These are phyloP conservation scores for Yamadazyma laniorum DNA, from an alignment of 805 yeast species.

Conservation along the genomic window DNA sequence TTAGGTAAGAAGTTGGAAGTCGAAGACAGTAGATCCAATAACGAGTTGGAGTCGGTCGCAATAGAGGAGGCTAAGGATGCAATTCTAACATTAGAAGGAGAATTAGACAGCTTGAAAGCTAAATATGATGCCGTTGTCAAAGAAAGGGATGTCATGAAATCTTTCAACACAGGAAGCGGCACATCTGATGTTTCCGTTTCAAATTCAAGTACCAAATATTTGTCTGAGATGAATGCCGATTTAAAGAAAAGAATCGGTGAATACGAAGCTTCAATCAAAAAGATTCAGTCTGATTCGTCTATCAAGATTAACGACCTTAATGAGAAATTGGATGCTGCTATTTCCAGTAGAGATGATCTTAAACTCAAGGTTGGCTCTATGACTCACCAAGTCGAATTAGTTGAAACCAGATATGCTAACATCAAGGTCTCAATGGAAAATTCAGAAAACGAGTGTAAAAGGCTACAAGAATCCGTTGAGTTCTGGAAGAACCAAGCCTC, in stretches of 20 bases:
- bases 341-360: slow-evolving; percentile 49
- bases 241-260: slow-evolving; percentile 34
- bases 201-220: slow-evolving; percentile 20
- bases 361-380: slow-evolving; percentile 14
- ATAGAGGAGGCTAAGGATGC: slow-evolving; percentile 68
- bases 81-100: slow-evolving; percentile 58
- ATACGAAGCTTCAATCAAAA: slow-evolving; percentile 34
- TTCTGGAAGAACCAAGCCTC: slow-evolving; percentile 44
- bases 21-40: slow-evolving; percentile 48
- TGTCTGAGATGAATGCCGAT: slow-evolving; percentile 27
- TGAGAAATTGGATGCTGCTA: slow-evolving; percentile 49
- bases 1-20: slow-evolving; percentile 70
- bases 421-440: slow-evolving; percentile 35
- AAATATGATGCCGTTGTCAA: slow-evolving; percentile 54
- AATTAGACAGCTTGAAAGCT: slow-evolving; percentile 49
- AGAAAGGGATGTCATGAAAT: slow-evolving; percentile 69
- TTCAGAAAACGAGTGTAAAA: slow-evolving; percentile 26
- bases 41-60: slow-evolving; percentile 45
- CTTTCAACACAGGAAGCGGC: slow-evolving; percentile 9
- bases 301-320: slow-evolving; percentile 49
- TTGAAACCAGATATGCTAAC: slow-evolving; percentile 46
- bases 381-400: slow-evolving; percentile 18
- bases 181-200: slow-evolving; percentile 4
- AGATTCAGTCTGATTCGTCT: slow-evolving; percentile 37
- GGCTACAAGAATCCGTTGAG: slow-evolving; percentile 25